Evolutionary conservation across 176 grass and related monocot species (phyloP), one percentile per base, ranked within the genome.

Genomic region (Elymus sibiricus): DNA sequence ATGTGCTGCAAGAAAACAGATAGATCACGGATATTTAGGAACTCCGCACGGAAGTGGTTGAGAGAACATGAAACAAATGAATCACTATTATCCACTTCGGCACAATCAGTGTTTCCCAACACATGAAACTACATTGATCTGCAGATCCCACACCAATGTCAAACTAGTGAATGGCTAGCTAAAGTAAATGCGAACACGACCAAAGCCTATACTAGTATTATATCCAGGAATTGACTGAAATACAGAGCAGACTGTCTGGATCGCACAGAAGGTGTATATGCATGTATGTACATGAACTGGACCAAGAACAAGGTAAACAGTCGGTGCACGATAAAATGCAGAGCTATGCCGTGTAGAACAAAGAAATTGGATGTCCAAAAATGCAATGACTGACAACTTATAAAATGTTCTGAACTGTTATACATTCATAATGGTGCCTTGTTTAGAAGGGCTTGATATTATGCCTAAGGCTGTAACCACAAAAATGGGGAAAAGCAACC

Each of bases 51-150:
- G 78, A 87, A 14, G 7, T 35, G 7, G 37, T 34, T 43, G 1
- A 29, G 31, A 49, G 31, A 79, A 29, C 14, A 11, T 59, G 47
- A 86, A 82, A 76, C 15, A 77, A 77, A 79, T 75, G 79, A 87
- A 83, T 91, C 29, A 9, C 22, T 35, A 62, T 25, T 47, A 22
- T 58, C 53, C 53, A 58, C 53, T 22, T 22, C 2, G 10, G 42
- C 67, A 46, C 14, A 25, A 42, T 29, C 34, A 59, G 44, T 61
- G 9, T 40, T 83, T 46, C 75, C 27, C 49, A 90, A 87, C 59
- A 79, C 42, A 38, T 51, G 11, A 47, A 76, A 25, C n/a, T 35
- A 51, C 12, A 60, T 51, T 21, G 40, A 34, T 84, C 82, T 76
- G 28, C 35, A 84, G 75, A 76, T 42, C 31, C 42, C 64, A 74